These are phyloP conservation scores for Erigeron canadensis DNA, from an alignment of 129 eudicot species.

Conservation along the genomic window DNA sequence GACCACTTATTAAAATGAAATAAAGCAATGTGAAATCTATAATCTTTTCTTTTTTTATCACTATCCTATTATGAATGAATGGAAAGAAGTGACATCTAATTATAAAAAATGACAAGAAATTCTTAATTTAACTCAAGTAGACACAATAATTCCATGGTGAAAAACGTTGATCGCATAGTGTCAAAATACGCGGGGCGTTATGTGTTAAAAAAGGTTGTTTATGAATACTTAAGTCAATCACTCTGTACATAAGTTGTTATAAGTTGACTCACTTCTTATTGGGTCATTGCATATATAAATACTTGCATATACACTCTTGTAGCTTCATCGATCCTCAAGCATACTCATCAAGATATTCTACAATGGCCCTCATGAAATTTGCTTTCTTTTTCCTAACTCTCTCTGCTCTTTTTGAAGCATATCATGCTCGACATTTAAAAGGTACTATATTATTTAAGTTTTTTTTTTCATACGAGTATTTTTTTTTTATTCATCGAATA, in stretches of 20 bases:
- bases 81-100: too few relatives aligned
- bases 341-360: background rate
- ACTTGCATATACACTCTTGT: background rate
- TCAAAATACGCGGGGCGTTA: too few relatives aligned
- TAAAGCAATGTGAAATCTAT: too few relatives aligned
- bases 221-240: background rate
- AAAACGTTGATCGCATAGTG: too few relatives aligned
- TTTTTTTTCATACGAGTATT: background rate
- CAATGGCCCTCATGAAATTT: conserved; percentile 5
- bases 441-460: background rate
- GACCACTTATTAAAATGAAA: too few relatives aligned
- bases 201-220: background rate
- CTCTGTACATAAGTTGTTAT: background rate
- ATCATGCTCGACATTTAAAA: conserved; percentile 23
- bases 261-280: background rate
- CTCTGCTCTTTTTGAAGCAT: conserved; percentile 5
- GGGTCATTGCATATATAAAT: background rate
- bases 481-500: too few relatives aligned
- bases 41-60: too few relatives aligned
- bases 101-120: too few relatives aligned
- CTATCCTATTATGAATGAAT: too few relatives aligned
- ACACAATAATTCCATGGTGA: too few relatives aligned
- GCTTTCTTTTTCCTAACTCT: conserved; percentile 18
- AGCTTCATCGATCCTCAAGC: background rate
- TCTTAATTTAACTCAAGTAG: too few relatives aligned